A percentile compares a stretch with the other conserved stretches of the same genome.
Conservation (phyloP, 2,329 filamentous ascomycete species). For the Fusarium albidum region DNA sequence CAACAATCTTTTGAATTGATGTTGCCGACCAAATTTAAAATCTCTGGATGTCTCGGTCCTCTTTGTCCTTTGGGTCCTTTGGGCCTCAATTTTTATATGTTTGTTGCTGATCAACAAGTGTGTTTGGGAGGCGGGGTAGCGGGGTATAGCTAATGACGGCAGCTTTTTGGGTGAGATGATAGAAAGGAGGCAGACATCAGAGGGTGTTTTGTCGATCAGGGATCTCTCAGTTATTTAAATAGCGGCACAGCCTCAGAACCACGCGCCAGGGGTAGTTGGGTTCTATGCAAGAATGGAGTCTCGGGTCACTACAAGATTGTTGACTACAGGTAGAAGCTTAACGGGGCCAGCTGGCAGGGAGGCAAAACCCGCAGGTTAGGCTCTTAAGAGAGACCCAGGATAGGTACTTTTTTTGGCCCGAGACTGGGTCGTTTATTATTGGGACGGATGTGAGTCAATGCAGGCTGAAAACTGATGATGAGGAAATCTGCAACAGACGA, state of each 20-base stretch:
- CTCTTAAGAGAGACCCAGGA: neutral
- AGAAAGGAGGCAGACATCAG: neutral
- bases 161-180: conserved; percentile 11
- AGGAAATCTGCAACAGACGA: neutral
- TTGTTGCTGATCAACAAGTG: conserved; percentile 35
- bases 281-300: neutral
- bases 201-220: conserved; percentile 16
- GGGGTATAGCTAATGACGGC: conserved; percentile 45
- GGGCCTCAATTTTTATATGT: conserved; percentile 7
- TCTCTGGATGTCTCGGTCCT: conserved; percentile 12
- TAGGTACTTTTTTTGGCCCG: neutral
- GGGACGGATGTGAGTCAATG: conserved; percentile 5
- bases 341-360: too few relatives aligned
- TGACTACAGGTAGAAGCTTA: too few relatives aligned
- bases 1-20: neutral
- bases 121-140: conserved; percentile 48
- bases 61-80: neutral
- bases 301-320: too few relatives aligned
- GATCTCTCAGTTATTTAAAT: conserved; percentile 1
- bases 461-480: neutral
- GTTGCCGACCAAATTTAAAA: conserved; percentile 1
- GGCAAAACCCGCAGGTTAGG: neutral
- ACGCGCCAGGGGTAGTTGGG: too few relatives aligned
- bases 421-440: neutral
- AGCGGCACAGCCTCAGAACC: conserved; percentile 1